These are phyloP conservation scores for Exophiala spinifera DNA, from an alignment of 2,329 filamentous ascomycete species.

Conservation along the genomic window DNA sequence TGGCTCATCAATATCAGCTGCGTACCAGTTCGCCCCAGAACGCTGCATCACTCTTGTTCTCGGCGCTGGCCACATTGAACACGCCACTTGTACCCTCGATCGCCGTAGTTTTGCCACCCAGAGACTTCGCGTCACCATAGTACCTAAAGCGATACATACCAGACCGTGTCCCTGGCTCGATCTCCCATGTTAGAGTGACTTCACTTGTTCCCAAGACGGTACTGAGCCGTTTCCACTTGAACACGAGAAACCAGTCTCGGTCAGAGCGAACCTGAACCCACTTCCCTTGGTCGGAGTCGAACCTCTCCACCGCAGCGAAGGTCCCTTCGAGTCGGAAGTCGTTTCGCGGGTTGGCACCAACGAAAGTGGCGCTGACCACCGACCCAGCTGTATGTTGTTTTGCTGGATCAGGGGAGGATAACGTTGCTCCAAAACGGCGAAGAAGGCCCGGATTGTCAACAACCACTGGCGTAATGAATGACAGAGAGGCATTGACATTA, in stretches of 20 bases:
- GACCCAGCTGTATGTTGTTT: conserved; percentile 59
- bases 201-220: conserved; percentile 70
- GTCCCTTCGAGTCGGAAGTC: conserved; percentile 76
- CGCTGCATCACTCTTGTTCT: not conserved
- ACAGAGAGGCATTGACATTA: conserved; percentile 70
- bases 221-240: conserved; percentile 72
- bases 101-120: conserved; percentile 58
- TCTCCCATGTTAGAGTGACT: conserved; percentile 78
- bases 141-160: conserved; percentile 80
- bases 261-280: conserved; percentile 73
- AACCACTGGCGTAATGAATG: conserved; percentile 77
- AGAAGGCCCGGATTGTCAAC: conserved; percentile 66
- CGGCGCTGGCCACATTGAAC: conserved; percentile 36
- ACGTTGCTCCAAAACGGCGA: conserved; percentile 67
- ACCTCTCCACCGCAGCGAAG: conserved; percentile 71
- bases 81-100: conserved; percentile 66
- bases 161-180: conserved; percentile 48
- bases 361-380: conserved; percentile 65
- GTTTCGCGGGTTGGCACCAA: conserved; percentile 87
- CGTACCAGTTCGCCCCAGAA: conserved; percentile 18
- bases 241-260: conserved; percentile 78
- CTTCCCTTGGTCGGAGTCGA: conserved; percentile 39
- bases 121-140: conserved; percentile 74
- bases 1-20: not conserved
- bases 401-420: conserved; percentile 52